phyloP scores from a whole-genome alignment of 352 stramenopile species.

The Pythium plurisporium region DNA sequence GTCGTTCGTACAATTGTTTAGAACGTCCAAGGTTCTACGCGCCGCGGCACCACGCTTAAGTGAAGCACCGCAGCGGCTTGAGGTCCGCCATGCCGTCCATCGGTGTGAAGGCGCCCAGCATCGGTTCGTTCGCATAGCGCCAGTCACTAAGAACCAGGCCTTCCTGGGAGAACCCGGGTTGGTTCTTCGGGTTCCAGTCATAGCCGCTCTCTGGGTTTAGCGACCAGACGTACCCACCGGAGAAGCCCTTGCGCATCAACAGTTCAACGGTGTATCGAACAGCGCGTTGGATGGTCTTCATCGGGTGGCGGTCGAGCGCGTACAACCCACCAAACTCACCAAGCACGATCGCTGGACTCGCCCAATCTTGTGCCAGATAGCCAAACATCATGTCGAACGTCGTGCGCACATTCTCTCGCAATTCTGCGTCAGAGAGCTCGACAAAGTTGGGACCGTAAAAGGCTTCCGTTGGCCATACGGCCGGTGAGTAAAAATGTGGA shows the following conservation, averaged over 20 bases:
- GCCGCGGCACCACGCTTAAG: too few species aligned
- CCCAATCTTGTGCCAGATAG: slow-evolving; percentile 28
- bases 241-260: slow-evolving; percentile 39
- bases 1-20: too few species aligned
- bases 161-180: slow-evolving; percentile 39
- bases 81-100: slow-evolving; percentile 56
- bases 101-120: slow-evolving; percentile 32
- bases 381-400: slow-evolving; percentile 26
- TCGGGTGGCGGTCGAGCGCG: slow-evolving; percentile 38
- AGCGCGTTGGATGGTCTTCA: slow-evolving; percentile 55
- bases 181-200: slow-evolving; percentile 51
- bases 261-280: slow-evolving; percentile 61
- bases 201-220: slow-evolving; percentile 70
- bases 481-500: slow-evolving; percentile 67
- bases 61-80: slow-evolving; percentile 51
- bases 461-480: slow-evolving; percentile 49
- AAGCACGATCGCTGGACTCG: slow-evolving; percentile 44
- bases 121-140: slow-evolving; percentile 46
- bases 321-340: slow-evolving; percentile 73
- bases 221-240: slow-evolving; percentile 68
- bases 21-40: too few species aligned
- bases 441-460: slow-evolving; percentile 45
- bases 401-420: slow-evolving; percentile 10
- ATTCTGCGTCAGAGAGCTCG: slow-evolving; percentile 31
- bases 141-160: slow-evolving; percentile 52